A percentile compares a stretch with the other conserved stretches of the same genome.
These are phyloP conservation scores for Fusarium albosuccineum DNA, from an alignment of 2,329 filamentous ascomycete genomes.

Conservation along the genomic window DNA sequence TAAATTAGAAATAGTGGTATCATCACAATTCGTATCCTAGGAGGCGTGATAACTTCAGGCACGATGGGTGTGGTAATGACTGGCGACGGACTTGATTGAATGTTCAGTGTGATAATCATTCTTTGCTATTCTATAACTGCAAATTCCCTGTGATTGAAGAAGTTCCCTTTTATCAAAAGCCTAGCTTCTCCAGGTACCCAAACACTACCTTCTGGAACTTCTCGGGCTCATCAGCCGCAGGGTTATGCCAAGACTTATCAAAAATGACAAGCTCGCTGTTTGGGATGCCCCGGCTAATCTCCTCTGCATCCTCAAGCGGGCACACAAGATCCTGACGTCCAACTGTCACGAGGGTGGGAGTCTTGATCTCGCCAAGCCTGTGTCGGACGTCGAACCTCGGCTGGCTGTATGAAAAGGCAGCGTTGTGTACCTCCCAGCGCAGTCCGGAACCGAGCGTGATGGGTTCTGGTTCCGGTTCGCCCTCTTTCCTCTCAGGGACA, in stretches of 20 bases:
- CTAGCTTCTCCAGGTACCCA: not conserved
- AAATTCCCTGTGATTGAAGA: too few species aligned
- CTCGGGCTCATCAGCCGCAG: slow-evolving; percentile 15
- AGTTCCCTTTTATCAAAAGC: not conserved
- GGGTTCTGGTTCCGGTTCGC: not conserved
- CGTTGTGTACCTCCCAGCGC: slow-evolving; percentile 22
- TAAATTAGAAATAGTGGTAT: too few species aligned
- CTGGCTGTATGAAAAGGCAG: slow-evolving; percentile 14
- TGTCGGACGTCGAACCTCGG: slow-evolving; percentile 17
- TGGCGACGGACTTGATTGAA: too few species aligned
- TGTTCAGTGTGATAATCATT: too few species aligned
- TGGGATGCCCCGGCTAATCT: not conserved
- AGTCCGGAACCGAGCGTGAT: not conserved
- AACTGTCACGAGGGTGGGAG: slow-evolving; percentile 11
- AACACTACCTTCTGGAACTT: slow-evolving; percentile 10
- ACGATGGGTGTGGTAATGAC: too few species aligned
- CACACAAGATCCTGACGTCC: slow-evolving; percentile 16
- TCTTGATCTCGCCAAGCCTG: not conserved
- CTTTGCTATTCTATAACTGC: too few species aligned
- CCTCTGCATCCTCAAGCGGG: slow-evolving; percentile 15
- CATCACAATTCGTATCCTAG: too few species aligned
- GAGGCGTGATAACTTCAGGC: too few species aligned
- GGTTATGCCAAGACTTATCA: slow-evolving; percentile 15
- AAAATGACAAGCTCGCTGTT: slow-evolving; percentile 16
- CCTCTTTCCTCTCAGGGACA: not conserved